Base-by-base conservation (phyloP, 2,329 filamentous ascomycete genomes). In the Penicillium freii region DNA sequence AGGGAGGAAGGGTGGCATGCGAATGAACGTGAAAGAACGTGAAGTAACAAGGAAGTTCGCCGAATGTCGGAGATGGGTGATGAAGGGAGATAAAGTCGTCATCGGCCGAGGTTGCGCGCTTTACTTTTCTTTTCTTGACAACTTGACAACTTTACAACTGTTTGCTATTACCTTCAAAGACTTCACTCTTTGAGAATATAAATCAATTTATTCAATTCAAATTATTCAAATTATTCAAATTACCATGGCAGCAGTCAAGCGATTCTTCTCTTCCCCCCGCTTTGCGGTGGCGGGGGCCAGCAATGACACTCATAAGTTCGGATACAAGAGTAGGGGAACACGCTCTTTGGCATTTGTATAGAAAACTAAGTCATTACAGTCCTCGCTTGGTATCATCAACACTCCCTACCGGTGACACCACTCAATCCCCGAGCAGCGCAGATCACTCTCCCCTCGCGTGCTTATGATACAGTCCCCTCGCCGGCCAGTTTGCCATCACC, bases 201-300 rank as follows among this genome's bases (percentile, higher is more conserved):
- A 40, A 29, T 10, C 13, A n/a, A 25, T 27, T 27, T 5, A 17
- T n/a, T 43, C 15, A 1, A n/a, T n/a, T 27, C 15, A 25, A n/a
- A n/a, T 34, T 15, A 43, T 27, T 27, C 23, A n/a, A n/a, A n/a
- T 34, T 9, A 43, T 33, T 8, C 23, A 25, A 43, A 27, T 8
- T 49, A 58, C 23, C 17, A 73, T 73, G 70, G 68, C 69, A 19
- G 84, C 88, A 45, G 87, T 91, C 45, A 86, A 85, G 62, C 81
- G 82, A 13, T 97, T 97, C 82, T 96, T 97, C 79, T 82, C 85
- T 4, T 88, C 88, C 8, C 84, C 88, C 27, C 81, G 83, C 64
- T 96, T 93, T 73, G 92, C 93, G 57, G 93, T 97, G 29, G 91
- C 92, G 21, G 93, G 93, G 67, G 93, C 93, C 38, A 93, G 89